Conservation (phyloP, 129 eudicot species). For the Flaveria ramosissima region DNA sequence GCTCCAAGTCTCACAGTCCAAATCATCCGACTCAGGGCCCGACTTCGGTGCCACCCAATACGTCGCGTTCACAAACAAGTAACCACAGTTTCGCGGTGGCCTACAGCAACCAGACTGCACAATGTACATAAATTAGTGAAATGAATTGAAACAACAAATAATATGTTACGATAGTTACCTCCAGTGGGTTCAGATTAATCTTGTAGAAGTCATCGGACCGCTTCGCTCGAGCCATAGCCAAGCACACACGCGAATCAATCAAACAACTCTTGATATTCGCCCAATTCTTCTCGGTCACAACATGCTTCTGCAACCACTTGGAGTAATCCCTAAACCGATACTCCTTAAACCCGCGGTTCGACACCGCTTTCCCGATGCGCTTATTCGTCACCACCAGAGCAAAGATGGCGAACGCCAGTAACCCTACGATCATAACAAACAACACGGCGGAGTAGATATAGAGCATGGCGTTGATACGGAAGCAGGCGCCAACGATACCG, state of each 20-base stretch:
- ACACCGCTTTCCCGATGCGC: constrained; percentile 42
- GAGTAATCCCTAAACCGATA: constrained; percentile 61
- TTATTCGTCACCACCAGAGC: constrained; percentile 56
- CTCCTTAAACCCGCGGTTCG: constrained; percentile 46
- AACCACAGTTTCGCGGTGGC: constrained; percentile 56
- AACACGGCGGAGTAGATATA: constrained; percentile 49
- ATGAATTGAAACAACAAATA: neutral
- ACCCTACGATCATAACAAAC: constrained; percentile 46
- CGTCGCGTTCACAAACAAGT: constrained; percentile 43
- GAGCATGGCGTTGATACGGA: constrained; percentile 34
- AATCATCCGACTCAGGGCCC: constrained; percentile 38
- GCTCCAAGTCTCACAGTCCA: constrained; percentile 69
- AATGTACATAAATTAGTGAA: neutral
- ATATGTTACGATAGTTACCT: constrained; percentile 29
- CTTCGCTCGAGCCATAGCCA: constrained; percentile 16
- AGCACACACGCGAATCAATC: constrained; percentile 47
- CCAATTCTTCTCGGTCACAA: constrained; percentile 54
- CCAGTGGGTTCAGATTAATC: constrained; percentile 31
- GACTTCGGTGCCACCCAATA: constrained; percentile 48
- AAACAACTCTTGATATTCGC: constrained; percentile 60
- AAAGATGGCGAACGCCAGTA: constrained; percentile 47
- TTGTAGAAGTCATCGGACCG: constrained; percentile 35
- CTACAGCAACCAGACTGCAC: constrained; percentile 72
- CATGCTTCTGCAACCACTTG: constrained; percentile 66
- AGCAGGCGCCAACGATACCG: constrained; percentile 56